Evolutionary conservation across 371 early-diverging fungal genomes (phyloP).

Genomic region (Apophysomyces sp.): DNA sequence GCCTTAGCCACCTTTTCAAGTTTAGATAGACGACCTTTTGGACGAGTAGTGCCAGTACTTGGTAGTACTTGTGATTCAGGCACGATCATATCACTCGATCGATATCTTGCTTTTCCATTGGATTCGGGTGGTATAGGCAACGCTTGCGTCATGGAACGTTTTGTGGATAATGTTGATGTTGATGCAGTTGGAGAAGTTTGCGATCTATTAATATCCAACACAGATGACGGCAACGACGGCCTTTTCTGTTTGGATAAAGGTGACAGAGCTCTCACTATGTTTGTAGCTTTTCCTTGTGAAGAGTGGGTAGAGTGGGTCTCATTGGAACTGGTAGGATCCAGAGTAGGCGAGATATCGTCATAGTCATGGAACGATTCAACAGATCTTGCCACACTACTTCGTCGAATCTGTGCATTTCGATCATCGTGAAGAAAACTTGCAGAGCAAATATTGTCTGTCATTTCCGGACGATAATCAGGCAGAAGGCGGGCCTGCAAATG

Average conservation of each 20-base stretch:
- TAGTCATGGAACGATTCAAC: not conserved
- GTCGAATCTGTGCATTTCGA: not conserved
- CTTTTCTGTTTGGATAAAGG: not conserved
- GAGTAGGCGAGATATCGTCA: not conserved
- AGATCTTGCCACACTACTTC: not conserved
- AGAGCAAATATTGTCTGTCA: not conserved
- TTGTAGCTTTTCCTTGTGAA: not conserved
- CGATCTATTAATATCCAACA: not conserved
- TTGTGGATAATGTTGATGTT: not conserved
- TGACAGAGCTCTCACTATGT: not conserved
- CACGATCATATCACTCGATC: not conserved
- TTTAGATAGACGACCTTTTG: not conserved
- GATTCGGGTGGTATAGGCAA: not conserved
- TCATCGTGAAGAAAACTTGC: not conserved
- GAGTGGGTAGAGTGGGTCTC: not conserved
- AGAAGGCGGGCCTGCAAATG: not conserved
- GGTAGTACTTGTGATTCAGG: not conserved
- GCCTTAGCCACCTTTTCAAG: not conserved
- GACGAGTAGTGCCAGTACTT: not conserved
- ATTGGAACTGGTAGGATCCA: not conserved
- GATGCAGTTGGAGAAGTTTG: not conserved
- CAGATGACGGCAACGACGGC: not conserved
- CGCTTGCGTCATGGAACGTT: not conserved
- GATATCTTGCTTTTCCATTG: not conserved
- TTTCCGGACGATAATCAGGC: not conserved